Evolutionary conservation across 1,284 basidiomycete genomes (phyloP), one percentile per base, ranked within the genome.

Genomic region (Crucibulum parvulum): DNA sequence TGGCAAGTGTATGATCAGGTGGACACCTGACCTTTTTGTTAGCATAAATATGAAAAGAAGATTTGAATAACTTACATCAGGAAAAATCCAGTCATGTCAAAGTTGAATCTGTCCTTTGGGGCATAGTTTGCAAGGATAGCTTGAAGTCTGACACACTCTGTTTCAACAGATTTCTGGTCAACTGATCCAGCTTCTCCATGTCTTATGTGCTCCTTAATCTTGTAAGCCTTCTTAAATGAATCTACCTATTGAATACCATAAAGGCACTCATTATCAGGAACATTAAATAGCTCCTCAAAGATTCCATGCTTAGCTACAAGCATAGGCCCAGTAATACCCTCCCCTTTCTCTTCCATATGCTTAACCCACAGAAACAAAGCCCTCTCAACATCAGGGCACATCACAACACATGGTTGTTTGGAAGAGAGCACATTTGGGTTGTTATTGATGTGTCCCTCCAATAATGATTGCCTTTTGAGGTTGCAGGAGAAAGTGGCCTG

Each of bases 181-280:
- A 77, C 74, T 24, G 76, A 77, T 35, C 59, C 76, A 31, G 76
- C 76, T 61, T 81, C 78, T 15, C 79, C 78, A 68, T 81, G 78
- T 15, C 67, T 51, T 5, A 56, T 37, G 58, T 59, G 59, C 50
- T 77, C 71, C 37, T 67, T 60, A 2, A 81, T 63, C 41, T 50
- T 50, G 24, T 50, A 50, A 13, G 47, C 24, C 24, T 31, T 50
- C 11, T 13, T 15, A 31, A 50, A 50, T 15, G n/a, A 13, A 15
- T 11, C 24, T 3, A 50, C 16, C 47, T 8, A 50, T 13, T 24
- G 11, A 31, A 13, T 7, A 6, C 24, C 47, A 50, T 16, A 5
- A 31, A 50, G 47, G 11, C 8, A 8, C 47, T 50, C 47, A 50
- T 15, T 31, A 15, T 15, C 47, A 13, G 47, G 47, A 50, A 50